Percentiles rank a stretch among this genome's conserved stretches.
phyloP scores from a whole-genome alignment of 1,139 yeast species.

The Pneumocystis canis region DNA sequence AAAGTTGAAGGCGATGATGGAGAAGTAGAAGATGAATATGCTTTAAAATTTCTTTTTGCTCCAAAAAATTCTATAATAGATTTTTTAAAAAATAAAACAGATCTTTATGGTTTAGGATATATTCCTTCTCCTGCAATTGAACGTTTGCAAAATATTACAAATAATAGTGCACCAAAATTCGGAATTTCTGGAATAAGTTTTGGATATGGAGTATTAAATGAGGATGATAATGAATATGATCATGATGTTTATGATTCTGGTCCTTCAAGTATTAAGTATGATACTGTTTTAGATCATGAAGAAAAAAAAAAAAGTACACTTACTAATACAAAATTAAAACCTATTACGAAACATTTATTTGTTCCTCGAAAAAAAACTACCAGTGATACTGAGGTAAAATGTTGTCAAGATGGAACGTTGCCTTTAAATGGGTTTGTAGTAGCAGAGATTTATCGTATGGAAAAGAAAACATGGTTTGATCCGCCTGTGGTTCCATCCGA shows the following conservation, averaged over 20 bases:
- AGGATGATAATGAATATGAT: constrained; percentile 15
- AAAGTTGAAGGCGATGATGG: not conserved
- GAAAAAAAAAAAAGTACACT: constrained; percentile 4
- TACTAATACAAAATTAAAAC: not conserved
- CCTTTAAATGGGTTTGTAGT: constrained; percentile 17
- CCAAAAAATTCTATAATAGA: not conserved
- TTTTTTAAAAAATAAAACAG: not conserved
- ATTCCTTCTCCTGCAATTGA: not conserved
- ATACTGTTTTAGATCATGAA: constrained; percentile 6
- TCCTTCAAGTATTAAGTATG: constrained; percentile 11
- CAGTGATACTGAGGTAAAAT: constrained; percentile 1
- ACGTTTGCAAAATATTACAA: not conserved
- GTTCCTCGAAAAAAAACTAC: constrained; percentile 4
- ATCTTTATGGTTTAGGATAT: not conserved
- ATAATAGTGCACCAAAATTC: not conserved
- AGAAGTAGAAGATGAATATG: not conserved
- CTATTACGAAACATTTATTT: constrained; percentile 5
- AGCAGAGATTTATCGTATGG: not conserved
- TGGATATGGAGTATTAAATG: constrained; percentile 13
- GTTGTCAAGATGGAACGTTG: constrained; percentile 16
- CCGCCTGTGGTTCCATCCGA: constrained; percentile 12
- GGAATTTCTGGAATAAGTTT: constrained; percentile 5
- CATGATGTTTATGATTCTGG: constrained; percentile 14
- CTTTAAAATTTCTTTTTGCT: not conserved
- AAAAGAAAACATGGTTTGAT: constrained; percentile 5